A percentile compares a stretch with the other conserved stretches of the same genome.
phyloP scores from a whole-genome alignment of 305 asterid genomes.

The Fraxinus baroniana region DNA sequence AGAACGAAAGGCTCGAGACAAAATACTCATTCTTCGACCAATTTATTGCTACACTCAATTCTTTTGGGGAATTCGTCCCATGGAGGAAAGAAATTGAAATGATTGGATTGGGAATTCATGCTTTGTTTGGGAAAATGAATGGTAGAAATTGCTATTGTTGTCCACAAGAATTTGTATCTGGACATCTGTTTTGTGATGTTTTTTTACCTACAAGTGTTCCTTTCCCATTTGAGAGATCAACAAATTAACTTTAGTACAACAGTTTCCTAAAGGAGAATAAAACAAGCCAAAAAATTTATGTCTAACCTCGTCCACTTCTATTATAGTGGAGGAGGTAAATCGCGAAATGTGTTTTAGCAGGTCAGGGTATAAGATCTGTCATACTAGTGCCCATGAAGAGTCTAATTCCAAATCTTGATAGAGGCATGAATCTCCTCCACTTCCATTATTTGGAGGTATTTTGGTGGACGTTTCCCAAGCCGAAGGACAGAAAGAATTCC shows the following conservation, averaged over 20 bases:
- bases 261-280: neutral
- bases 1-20: neutral
- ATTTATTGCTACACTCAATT: neutral
- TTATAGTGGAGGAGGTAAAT: no score
- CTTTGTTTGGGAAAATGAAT: neutral
- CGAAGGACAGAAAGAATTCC: neutral
- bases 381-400: no score
- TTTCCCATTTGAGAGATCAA: neutral
- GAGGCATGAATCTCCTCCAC: no score
- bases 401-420: no score
- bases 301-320: no score
- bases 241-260: neutral
- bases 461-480: neutral
- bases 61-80: neutral
- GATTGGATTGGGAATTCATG: neutral
- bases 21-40: neutral
- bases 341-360: no score
- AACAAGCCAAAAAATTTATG: neutral
- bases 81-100: neutral
- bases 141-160: neutral
- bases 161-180: neutral
- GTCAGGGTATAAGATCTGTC: no score
- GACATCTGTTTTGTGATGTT: neutral
- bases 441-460: neutral
- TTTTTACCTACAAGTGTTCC: neutral